These are phyloP conservation scores for Chrysanthemum makinoi DNA, from an alignment of 129 eudicot genomes.

Conservation along the genomic window DNA sequence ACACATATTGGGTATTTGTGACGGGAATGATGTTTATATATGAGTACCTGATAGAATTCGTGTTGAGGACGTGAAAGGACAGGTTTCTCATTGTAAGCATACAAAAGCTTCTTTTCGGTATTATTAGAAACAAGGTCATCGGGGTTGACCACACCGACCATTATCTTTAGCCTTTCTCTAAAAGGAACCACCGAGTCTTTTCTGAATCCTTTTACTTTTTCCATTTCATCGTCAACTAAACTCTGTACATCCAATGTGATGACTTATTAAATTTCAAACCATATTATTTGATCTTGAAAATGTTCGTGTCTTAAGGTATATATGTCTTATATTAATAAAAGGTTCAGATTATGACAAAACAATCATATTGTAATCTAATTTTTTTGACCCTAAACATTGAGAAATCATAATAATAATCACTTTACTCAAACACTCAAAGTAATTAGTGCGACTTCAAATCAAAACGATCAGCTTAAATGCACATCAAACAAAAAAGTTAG, in stretches of 20 bases:
- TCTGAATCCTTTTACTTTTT: constrained; percentile 60
- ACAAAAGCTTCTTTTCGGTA: constrained; percentile 72
- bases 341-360: neutral
- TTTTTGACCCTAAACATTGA: too few species aligned
- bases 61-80: constrained; percentile 98
- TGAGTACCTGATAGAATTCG: constrained; percentile 77
- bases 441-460: too few species aligned
- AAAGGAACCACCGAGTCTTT: constrained; percentile 61
- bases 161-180: constrained; percentile 83
- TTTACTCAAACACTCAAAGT: too few species aligned
- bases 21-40: neutral
- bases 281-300: neutral
- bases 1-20: neutral
- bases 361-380: too few species aligned
- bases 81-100: constrained; percentile 89
- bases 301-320: neutral
- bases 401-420: too few species aligned
- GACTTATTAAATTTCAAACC: neutral
- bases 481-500: neutral
- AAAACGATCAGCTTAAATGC: too few species aligned
- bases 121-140: constrained; percentile 76
- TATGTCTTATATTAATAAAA: neutral
- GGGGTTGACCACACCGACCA: constrained; percentile 83
- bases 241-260: constrained; percentile 41
- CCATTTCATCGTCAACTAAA: constrained; percentile 69